Base-by-base conservation (phyloP, 2,329 filamentous ascomycete genomes). In the Coniochaeta pulveracea region DNA sequence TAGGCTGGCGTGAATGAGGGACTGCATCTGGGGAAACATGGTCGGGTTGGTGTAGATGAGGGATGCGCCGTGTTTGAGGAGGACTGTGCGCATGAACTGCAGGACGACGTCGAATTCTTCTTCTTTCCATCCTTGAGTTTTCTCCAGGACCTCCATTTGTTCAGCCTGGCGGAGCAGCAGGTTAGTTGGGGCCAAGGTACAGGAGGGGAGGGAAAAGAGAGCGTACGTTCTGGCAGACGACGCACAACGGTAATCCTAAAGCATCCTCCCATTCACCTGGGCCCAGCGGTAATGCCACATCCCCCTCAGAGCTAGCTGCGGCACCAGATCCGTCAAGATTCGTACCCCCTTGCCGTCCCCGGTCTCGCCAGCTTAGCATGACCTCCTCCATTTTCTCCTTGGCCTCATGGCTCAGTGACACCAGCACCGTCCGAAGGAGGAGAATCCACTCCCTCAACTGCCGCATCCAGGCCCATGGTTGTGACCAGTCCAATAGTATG, bases 71-170 rank as follows among this genome's bases (percentile, higher is more conserved):
- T 91, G 74, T 64, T 88, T 89, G 41, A 98, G 64, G 26, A 98
- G 61, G 24, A 93, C 76, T 0, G 91, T 96, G 43, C 91, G 76
- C 49, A 98, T 63, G 53, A 88, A 93, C 52, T 98, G 91, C 38
- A 95, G 69, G 26, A 98, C 84, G 44, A 91, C 88, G 54, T 98
- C 91, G 49, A 98, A 98, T 47, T 93, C 82, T 44, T 93, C 85
- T 56, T 98, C 91, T 57, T 86, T 89, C 86, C 89, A 98, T 10
- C 81, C 77, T 38, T 88, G 78, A 33, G 85, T 88, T 54, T 84
- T 85, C 58, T 96, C 91, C 37, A 98, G 58, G 24, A 76, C 72
- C 50, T 96, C 88, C 55, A 96, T 93, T 54, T 84, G 86, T 57
- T 93, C 85, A 10, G 85, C 73, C 79, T 85, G 43, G 6, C 33